Evolutionary conservation across 768 basidiomycete genomes (phyloP), one percentile per base, ranked within the genome.

Genomic region (Boletus barrowsii): DNA sequence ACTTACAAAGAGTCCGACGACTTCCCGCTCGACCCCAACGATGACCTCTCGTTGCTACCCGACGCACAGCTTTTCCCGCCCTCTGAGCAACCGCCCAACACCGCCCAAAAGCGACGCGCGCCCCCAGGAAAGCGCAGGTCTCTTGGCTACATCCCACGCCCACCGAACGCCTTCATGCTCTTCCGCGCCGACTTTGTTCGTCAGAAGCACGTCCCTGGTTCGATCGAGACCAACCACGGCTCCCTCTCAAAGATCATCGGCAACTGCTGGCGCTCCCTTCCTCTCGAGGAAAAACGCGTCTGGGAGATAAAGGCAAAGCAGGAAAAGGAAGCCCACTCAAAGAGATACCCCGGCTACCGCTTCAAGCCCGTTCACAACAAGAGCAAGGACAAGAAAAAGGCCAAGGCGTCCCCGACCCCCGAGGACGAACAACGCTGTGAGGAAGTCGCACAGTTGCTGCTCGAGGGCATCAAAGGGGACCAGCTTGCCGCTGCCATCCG

Each of bases 251-350:
- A 78, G 62, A 80, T 79, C 55, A 76, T 80, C 26, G 76, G 77
- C 9, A 78, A 78, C 51, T 78, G 75, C 59, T 91, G 89, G 89
- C 79, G 83, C 24, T 68, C 83, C 0, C 79, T 91, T 4, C 85
- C 87, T 0, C 76, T 83, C 17, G 80, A 84, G 15, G 86, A 91
- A 68, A 88, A 86, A 63, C 78, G 77, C 5, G 74, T 82, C 17
- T 91, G 89, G 89, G 87, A 90, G 63, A 71, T 79, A 33, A 80
- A 80, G 51, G 89, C 89, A 0, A 86, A 87, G 64, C 78, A 82
- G 42, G 88, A 83, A 22, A 89, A 88, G 71, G 85, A 83, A 0
- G 84, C 83, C 30, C 88, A 91, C 71, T 82, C 86, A 51, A 74
- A 74, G 39, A 75, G 72, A 54, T 88, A 87, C 65, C 88, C 89